Conservation (phyloP, 2,329 filamentous ascomycete species). For the Diaporthe helianthi region DNA sequence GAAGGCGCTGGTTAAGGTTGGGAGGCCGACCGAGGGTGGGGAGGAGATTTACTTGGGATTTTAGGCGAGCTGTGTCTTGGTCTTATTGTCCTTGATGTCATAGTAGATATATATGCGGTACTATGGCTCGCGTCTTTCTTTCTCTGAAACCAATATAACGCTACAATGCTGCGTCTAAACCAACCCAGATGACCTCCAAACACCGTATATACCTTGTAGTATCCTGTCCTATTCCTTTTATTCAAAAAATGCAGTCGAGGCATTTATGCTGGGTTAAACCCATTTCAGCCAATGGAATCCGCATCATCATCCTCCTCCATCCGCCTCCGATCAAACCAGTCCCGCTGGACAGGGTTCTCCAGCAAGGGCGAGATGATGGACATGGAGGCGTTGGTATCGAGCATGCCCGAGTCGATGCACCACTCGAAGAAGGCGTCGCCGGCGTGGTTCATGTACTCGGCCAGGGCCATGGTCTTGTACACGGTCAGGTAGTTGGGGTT, state of each 20-base stretch:
- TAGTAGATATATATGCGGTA: neutral
- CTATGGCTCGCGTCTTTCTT: neutral
- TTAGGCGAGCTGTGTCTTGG: too few relatives aligned
- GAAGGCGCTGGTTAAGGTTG: constrained; percentile 30
- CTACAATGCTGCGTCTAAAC: neutral
- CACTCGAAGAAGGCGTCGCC: constrained; percentile 33
- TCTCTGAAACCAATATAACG: neutral
- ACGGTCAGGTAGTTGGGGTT: constrained; percentile 23
- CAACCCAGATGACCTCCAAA: neutral
- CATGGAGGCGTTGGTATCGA: constrained; percentile 30
- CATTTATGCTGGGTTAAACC: too few relatives aligned
- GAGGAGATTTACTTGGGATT: constrained; percentile 27
- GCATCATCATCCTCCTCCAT: neutral
- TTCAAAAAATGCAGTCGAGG: neutral
- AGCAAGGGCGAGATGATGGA: constrained; percentile 31
- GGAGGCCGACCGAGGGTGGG: constrained; percentile 26
- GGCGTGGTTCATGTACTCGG: constrained; percentile 33
- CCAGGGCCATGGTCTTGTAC: constrained; percentile 34
- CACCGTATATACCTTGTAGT: neutral
- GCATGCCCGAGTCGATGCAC: constrained; percentile 31
- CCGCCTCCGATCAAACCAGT: constrained; percentile 28
- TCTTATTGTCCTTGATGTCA: neutral
- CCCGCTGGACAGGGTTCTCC: constrained; percentile 18
- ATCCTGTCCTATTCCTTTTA: neutral
- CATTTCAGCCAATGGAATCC: neutral